Conservation (phyloP, 129 eudicot species). For the Dittrichia graveolens region DNA sequence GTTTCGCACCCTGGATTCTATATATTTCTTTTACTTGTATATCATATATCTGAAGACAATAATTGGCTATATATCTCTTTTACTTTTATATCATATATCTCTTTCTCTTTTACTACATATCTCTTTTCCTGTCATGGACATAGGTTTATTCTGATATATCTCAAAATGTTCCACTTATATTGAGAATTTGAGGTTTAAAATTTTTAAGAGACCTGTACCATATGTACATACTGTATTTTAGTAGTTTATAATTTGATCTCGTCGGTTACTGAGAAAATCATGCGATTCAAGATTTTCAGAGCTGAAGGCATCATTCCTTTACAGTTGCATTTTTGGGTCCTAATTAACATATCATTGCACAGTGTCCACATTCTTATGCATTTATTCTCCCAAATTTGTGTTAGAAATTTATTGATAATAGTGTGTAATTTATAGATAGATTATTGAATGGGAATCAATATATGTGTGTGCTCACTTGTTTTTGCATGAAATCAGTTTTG, state of each 20-base stretch:
- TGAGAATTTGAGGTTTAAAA: too few relatives aligned
- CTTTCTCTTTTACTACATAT: too few relatives aligned
- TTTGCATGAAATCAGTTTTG: too few relatives aligned
- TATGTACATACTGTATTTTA: too few relatives aligned
- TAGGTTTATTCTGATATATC: too few relatives aligned
- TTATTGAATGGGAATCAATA: constrained; percentile 1
- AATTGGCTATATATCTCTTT: too few relatives aligned
- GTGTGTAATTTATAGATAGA: background rate
- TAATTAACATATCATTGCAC: constrained; percentile 6
- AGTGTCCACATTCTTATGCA: background rate
- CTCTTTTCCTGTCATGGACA: background rate
- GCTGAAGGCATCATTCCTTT: background rate
- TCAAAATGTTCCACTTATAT: too few relatives aligned
- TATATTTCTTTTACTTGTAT: background rate
- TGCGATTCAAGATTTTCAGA: background rate
- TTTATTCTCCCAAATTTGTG: too few relatives aligned
- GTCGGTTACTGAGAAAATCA: background rate
- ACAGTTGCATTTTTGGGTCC: background rate
- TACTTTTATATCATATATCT: too few relatives aligned
- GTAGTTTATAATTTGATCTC: too few relatives aligned
- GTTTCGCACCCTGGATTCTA: background rate
- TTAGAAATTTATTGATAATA: background rate
- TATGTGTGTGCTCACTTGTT: constrained; percentile 6
- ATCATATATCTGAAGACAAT: background rate
- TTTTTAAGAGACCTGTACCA: too few relatives aligned